Evolutionary conservation across 768 basidiomycete species (phyloP), one percentile per base, ranked within the genome.

Genomic region (Kondoa subrosea): DNA sequence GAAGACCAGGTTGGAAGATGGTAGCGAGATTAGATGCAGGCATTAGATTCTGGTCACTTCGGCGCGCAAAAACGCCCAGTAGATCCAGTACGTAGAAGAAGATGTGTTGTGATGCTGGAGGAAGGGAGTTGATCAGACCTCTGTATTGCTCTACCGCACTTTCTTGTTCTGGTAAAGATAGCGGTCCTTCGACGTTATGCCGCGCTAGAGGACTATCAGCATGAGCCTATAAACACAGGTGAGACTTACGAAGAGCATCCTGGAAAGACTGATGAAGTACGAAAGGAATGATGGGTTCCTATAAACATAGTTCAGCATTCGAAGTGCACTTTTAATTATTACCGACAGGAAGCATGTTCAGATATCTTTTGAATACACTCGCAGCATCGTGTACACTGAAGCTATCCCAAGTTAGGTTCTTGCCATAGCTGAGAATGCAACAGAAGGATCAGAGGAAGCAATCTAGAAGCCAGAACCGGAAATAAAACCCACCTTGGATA

Each of bases 311-410:
- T 25, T 26, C 60, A 33, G 33, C 21, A 34, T 31, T 58, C 25
- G 33, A 56, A 40, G 33, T 40, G 25, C 25, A 34, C 66, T 60
- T 26, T 57, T n/a, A 25, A 58, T 56, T 4, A 27, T 68, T 25
- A 84, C 88, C 76, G 74, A 92, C 92, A 33, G 95, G 91, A 87
- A 97, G 90, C 75, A 88, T 87, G 0, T 92, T 97, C 63, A 99
- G 84, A 77, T 90, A 99, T 79, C 93, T 80, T 68, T 93, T 83
- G 75, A 97, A 91, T 66, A 99, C 91, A 73, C 89, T 95, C 25
- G 93, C 93, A 64, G 95, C 91, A 76, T 99, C 93, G 76, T 99
- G 93, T 16, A 90, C 83, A n/a, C 87, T 93, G 76, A 87, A 96
- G 25, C 82, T 80, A 73, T 88, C 85, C 91, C 93, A 96, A 72